Percentiles rank a stretch among this genome's conserved stretches.
phyloP scores from a whole-genome alignment of 176 grass and related monocot species.

The Rhynchospora pubera region DNA sequence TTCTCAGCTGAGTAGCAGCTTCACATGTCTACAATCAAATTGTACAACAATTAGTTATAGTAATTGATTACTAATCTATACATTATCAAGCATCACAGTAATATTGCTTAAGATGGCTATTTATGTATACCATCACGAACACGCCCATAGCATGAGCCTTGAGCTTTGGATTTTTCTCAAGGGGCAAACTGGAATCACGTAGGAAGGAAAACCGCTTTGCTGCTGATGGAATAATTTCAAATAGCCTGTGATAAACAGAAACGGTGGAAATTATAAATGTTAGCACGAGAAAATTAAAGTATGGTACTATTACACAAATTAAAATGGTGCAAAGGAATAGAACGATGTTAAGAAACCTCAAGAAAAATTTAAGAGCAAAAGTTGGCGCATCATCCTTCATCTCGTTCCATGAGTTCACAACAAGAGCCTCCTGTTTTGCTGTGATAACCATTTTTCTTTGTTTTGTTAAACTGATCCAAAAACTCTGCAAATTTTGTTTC shows the following conservation, averaged over 20 bases:
- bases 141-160: constrained; percentile 25
- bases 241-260: constrained; percentile 15
- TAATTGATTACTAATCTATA: not conserved
- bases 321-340: not conserved
- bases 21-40: constrained; percentile 20
- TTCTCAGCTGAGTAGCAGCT: constrained; percentile 19
- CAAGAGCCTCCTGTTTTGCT: constrained; percentile 3
- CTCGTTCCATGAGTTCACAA: not conserved
- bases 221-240: constrained; percentile 25
- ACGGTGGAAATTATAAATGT: not conserved
- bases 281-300: not conserved
- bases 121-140: constrained; percentile 20
- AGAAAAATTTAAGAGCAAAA: constrained; percentile 20
- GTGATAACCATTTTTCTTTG: not conserved
- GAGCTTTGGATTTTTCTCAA: constrained; percentile 4
- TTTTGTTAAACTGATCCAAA: not conserved
- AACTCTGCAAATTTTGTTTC: not conserved
- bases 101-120: not conserved
- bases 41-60: not conserved
- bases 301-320: not conserved
- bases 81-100: not conserved
- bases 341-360: not conserved
- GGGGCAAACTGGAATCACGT: constrained; percentile 4
- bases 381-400: constrained; percentile 9
- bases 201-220: constrained; percentile 19